Base-by-base conservation (phyloP, 192 early-diverging fungal genomes). In the Backusella mclennaniae region DNA sequence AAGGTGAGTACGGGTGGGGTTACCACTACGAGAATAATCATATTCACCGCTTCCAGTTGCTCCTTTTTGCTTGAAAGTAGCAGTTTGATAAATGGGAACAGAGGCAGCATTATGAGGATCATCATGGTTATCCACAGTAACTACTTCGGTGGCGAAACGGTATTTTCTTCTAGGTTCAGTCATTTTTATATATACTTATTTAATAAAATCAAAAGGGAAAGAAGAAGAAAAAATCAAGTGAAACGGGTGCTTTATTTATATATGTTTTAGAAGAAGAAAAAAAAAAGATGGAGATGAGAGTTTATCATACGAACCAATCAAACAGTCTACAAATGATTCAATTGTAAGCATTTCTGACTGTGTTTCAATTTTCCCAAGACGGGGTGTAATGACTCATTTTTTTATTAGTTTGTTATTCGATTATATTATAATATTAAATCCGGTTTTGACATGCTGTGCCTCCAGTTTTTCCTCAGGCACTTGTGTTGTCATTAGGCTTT, bases 81-180 rank as follows among this genome's bases (percentile, higher is more conserved):
- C 97, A 0, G 96, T 94, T 76, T 98, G 96, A 88, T 99, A 99
- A 76, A 99, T 96, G n/a, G 97, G 97, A 59, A 96, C 91, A 7
- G 94, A 95, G 26, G 93, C 88, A 11, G 96, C 89, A 84, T 95
- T 92, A 88, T 99, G 96, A 70, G 87, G 91, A 82, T 99, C 96
- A 52, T 92, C 90, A 73, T 88, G 82, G 80, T 87, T 87, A 76
- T 93, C 93, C 70, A 95, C 88, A 36, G 86, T 84, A 35, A 95
- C 93, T 4, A 95, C 86, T 80, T 95, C 90, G 4, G 93, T 95
- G 31, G 91, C 92, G 77, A 89, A 84, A 70, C 89, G 89, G 78
- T 95, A 95, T 46, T 83, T 85, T 76, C 78, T 83, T 29, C 82
- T 81, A 38, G 80, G 76, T 26, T 77, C 52, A 23, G 72, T 35